Conservation (phyloP, 164 flowering plant genomes). For the Tetrastigma voinierianum region DNA sequence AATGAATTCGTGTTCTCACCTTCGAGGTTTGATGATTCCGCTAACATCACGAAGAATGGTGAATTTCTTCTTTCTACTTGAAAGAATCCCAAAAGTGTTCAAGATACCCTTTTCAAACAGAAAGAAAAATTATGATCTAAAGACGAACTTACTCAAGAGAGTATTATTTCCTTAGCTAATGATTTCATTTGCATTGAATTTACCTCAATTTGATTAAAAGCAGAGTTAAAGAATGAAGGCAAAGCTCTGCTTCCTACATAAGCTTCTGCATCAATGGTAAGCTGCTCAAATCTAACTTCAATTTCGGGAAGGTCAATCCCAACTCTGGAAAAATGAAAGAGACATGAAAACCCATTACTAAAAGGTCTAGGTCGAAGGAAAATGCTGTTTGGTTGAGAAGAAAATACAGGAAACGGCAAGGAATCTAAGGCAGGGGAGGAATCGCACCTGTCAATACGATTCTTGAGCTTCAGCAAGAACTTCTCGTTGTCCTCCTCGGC, state of each 20-base stretch:
- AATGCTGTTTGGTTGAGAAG: too few relatives aligned
- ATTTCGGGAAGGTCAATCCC: conserved; percentile 35
- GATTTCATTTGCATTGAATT: background rate
- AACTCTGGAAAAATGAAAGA: conserved; percentile 23
- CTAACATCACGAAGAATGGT: conserved; percentile 66
- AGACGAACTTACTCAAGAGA: background rate
- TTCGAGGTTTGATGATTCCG: conserved; percentile 65
- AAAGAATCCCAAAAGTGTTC: conserved; percentile 42
- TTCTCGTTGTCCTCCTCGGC: conserved; percentile 77
- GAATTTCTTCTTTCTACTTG: conserved; percentile 40
- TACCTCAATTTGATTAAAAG: conserved; percentile 31
- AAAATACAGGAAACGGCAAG: too few relatives aligned
- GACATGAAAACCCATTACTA: too few relatives aligned
- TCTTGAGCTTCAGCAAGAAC: conserved; percentile 66
- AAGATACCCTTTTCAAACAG: conserved; percentile 35
- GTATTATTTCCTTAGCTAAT: background rate
- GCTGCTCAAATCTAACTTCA: conserved; percentile 39
- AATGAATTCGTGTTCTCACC: conserved; percentile 26
- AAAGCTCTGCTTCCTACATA: conserved; percentile 38
- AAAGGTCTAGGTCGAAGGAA: too few relatives aligned
- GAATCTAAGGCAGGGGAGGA: too few relatives aligned
- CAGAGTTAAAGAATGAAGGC: conserved; percentile 37
- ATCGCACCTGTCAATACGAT: conserved; percentile 56
- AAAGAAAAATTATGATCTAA: background rate
- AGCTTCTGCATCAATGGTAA: conserved; percentile 36